These are phyloP conservation scores for Daldinia childiae DNA, from an alignment of 495 filamentous ascomycete species.

Conservation along the genomic window DNA sequence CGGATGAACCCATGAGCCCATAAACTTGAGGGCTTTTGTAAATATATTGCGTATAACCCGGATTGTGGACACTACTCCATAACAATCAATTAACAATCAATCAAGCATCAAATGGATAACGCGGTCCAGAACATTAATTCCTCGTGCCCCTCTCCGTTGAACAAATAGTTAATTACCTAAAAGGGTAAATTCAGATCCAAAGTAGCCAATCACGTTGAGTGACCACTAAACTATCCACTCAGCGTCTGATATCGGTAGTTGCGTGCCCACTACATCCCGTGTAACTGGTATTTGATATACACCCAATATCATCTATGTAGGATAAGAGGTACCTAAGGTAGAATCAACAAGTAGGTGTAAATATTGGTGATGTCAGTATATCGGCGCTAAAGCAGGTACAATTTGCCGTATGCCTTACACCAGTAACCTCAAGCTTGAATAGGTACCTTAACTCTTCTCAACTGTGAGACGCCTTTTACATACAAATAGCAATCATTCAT, in stretches of 20 bases:
- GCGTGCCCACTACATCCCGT: conserved; percentile 9
- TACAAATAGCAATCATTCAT: background rate
- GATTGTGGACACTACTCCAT: conserved; percentile 19
- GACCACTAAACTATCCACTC: conserved; percentile 2
- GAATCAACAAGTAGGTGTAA: background rate
- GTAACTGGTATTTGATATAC: conserved; percentile 4
- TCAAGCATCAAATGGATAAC: background rate
- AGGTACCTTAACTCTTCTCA: background rate
- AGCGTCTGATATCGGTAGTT: conserved; percentile 29
- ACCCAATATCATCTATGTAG: background rate
- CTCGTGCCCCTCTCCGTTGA: conserved; percentile 4
- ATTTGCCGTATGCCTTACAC: background rate
- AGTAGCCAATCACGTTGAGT: conserved; percentile 25
- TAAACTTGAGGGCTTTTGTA: conserved; percentile 4
- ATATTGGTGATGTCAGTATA: background rate
- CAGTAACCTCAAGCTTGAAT: background rate
- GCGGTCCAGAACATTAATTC: conserved; percentile 29
- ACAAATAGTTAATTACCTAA: conserved; percentile 35
- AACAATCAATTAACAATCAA: conserved; percentile 31
- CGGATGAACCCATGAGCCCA: conserved; percentile 3
- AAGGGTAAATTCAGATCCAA: conserved; percentile 32
- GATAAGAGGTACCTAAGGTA: no score
- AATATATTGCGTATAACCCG: conserved; percentile 18
- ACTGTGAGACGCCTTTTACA: background rate
- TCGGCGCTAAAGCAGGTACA: background rate